Conservation (phyloP, 495 filamentous ascomycete genomes). For the Penicillium coffeae region DNA sequence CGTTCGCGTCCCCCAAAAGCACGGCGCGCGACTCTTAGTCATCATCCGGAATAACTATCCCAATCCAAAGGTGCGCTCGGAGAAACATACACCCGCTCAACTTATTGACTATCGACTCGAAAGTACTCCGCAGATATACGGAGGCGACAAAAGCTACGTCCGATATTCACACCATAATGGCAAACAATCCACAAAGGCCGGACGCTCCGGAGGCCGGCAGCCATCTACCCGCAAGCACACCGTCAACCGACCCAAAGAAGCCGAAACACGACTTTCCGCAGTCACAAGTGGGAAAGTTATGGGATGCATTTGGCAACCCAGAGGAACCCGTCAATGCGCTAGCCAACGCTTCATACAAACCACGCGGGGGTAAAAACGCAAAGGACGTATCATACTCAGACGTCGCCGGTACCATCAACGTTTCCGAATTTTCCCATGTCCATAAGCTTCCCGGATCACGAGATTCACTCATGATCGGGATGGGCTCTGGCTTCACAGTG, state of each 20-base stretch:
- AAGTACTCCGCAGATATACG: background rate
- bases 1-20: slow-evolving; percentile 42
- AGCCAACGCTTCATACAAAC: slow-evolving; percentile 39
- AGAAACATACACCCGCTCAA: slow-evolving; percentile 9
- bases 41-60: slow-evolving; percentile 31
- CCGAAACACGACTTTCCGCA: slow-evolving; percentile 40
- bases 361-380: slow-evolving; percentile 44
- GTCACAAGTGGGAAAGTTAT: slow-evolving; percentile 49
- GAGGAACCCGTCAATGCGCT: slow-evolving; percentile 49
- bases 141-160: background rate
- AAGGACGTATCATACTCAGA: slow-evolving; percentile 54
- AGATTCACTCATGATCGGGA: slow-evolving; percentile 76
- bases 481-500: slow-evolving; percentile 68
- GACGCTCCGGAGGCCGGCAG: slow-evolving; percentile 9
- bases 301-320: slow-evolving; percentile 50
- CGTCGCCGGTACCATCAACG: slow-evolving; percentile 60
- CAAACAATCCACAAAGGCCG: slow-evolving; percentile 50
- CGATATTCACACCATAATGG: slow-evolving; percentile 39
- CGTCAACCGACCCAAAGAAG: slow-evolving; percentile 25
- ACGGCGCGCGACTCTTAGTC: slow-evolving; percentile 24
- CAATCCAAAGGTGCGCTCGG: slow-evolving; percentile 10
- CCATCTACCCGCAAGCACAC: slow-evolving; percentile 17
- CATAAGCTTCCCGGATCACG: slow-evolving; percentile 81
- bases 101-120: slow-evolving; percentile 10
- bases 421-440: slow-evolving; percentile 67